Evolutionary conservation across 345 rosid genomes (phyloP).

Genomic region (Psidium friedrichsthalianum): DNA sequence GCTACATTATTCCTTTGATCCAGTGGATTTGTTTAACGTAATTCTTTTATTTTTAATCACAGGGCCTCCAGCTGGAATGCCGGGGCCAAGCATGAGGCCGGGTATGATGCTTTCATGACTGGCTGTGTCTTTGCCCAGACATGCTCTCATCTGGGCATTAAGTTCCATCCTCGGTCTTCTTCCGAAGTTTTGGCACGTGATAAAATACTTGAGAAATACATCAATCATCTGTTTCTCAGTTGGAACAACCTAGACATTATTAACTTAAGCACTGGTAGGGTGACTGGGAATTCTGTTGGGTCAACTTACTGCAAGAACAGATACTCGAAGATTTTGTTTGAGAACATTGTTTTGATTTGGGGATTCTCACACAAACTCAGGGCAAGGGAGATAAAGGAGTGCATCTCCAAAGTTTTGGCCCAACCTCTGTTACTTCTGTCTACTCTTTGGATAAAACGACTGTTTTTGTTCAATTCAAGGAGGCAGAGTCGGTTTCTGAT

Average conservation of each 20-base stretch:
- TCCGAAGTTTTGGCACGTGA: slow-evolving; percentile 30
- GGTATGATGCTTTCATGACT: slow-evolving; percentile 99
- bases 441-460: slow-evolving; percentile 62
- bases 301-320: slow-evolving; percentile 5
- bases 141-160: slow-evolving; percentile 63
- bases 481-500: slow-evolving; percentile 37
- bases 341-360: slow-evolving; percentile 64
- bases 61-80: slow-evolving; percentile 72
- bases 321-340: slow-evolving; percentile 22
- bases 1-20: background rate
- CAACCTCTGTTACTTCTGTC: slow-evolving; percentile 40
- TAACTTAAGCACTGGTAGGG: slow-evolving; percentile 43
- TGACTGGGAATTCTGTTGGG: slow-evolving; percentile 21
- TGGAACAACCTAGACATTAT: slow-evolving; percentile 69
- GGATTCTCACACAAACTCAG: slow-evolving; percentile 56
- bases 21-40: background rate
- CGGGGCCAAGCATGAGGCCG: slow-evolving; percentile 95
- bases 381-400: slow-evolving; percentile 52
- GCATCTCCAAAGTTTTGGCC: slow-evolving; percentile 61
- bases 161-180: slow-evolving; percentile 35
- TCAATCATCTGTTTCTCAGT: slow-evolving; percentile 73
- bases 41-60: background rate
- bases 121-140: slow-evolving; percentile 88
- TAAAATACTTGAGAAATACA: slow-evolving; percentile 49
- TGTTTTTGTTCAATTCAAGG: slow-evolving; percentile 67